Evolutionary conservation across 106 monocot species (phyloP).

Genomic region (Iris macrosiphon): DNA sequence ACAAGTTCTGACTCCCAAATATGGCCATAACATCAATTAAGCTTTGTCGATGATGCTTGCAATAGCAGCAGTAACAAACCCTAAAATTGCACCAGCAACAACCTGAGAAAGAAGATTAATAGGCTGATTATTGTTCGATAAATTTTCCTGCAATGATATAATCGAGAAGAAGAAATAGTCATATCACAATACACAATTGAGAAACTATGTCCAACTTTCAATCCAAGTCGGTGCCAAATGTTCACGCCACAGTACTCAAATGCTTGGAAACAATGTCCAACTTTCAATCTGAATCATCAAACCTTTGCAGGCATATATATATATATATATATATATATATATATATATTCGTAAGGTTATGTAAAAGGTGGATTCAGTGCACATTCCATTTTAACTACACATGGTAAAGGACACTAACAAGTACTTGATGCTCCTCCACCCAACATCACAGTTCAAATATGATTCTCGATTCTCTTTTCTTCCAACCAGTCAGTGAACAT

Average conservation of each 20-base stretch:
- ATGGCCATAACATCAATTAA: background rate
- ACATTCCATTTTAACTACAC: no score
- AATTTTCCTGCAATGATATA: no score
- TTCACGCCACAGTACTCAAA: background rate
- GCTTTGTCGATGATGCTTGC: background rate
- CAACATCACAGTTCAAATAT: no score
- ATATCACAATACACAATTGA: background rate
- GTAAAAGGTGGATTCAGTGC: no score
- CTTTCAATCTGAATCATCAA: background rate
- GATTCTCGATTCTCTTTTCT: no score
- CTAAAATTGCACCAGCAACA: slow-evolving; percentile 13
- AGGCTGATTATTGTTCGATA: no score
- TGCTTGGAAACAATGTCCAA: background rate
- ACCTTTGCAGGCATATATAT: background rate
- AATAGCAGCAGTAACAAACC: slow-evolving; percentile 5
- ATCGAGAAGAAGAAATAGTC: background rate
- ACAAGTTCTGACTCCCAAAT: no score
- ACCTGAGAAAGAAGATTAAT: background rate
- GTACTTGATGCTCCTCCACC: no score
- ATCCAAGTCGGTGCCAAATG: background rate
- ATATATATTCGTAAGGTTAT: no score
- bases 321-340: no score
- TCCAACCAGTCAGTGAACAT: no score
- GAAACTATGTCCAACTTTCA: background rate
- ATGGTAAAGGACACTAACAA: no score